phyloP scores from a whole-genome alignment of 352 stramenopile species.

The Plasmopara halstedii region DNA sequence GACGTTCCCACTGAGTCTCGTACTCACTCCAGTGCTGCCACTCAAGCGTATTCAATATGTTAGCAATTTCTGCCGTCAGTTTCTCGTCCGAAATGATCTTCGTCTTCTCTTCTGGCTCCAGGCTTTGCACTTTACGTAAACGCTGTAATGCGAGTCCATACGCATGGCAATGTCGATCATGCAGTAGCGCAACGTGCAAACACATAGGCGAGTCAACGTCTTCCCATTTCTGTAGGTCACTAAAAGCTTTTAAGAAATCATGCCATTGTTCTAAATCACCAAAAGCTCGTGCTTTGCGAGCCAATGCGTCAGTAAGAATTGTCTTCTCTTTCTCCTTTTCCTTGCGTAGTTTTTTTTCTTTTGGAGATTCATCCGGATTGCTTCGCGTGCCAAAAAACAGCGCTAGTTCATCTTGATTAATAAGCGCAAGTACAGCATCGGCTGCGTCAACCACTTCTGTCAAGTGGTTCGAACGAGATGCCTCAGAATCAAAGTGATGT shows the following conservation, averaged over 20 bases:
- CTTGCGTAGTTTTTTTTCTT: constrained; percentile 67
- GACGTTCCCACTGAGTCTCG: constrained; percentile 57
- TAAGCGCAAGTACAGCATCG: constrained; percentile 46
- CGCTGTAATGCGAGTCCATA: constrained; percentile 53
- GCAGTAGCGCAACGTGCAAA: constrained; percentile 49
- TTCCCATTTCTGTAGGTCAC: constrained; percentile 64
- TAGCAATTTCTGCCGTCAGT: constrained; percentile 39
- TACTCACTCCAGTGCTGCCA: constrained; percentile 10
- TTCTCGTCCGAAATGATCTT: constrained; percentile 64
- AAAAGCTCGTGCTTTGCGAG: constrained; percentile 62
- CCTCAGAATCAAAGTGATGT: constrained; percentile 67
- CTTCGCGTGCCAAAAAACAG: constrained; percentile 65
- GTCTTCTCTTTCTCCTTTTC: constrained; percentile 63
- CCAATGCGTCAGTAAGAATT: constrained; percentile 62
- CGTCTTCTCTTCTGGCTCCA: constrained; percentile 47
- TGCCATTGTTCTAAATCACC: constrained; percentile 49
- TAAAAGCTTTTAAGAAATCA: constrained; percentile 41
- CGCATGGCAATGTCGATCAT: constrained; percentile 44
- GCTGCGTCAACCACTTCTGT: constrained; percentile 43
- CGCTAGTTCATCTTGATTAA: constrained; percentile 60
- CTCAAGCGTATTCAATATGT: constrained; percentile 11
- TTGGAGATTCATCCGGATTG: constrained; percentile 37
- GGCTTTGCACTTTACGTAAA: constrained; percentile 56
- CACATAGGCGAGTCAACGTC: constrained; percentile 53
- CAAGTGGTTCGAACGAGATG: constrained; percentile 35